A percentile compares a stretch with the other conserved stretches of the same genome.
These are phyloP conservation scores for Lasiodiplodia theobromae DNA, from an alignment of 2,329 filamentous ascomycete species.

Conservation along the genomic window DNA sequence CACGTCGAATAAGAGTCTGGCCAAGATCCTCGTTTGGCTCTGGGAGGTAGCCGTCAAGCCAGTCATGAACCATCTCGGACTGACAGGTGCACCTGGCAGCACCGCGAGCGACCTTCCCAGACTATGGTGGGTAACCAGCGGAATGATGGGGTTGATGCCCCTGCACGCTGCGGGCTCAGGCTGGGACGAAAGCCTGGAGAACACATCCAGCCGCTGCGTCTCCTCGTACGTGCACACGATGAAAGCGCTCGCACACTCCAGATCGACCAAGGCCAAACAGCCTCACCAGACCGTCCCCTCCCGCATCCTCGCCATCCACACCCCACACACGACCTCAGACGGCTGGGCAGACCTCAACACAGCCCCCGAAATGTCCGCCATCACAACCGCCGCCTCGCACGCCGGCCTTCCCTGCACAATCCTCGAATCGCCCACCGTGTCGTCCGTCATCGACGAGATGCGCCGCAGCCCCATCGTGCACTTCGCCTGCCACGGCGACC, in stretches of 20 bases:
- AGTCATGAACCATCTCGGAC: background rate
- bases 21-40: background rate
- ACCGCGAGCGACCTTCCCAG: too few species aligned
- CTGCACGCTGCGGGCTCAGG: slow-evolving; percentile 31
- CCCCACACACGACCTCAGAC: too few species aligned
- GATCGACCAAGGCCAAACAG: slow-evolving; percentile 5
- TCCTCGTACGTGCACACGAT: slow-evolving; percentile 25
- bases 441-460: too few species aligned
- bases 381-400: too few species aligned
- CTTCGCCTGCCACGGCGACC: too few species aligned
- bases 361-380: too few species aligned
- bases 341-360: background rate
- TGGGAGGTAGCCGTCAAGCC: background rate
- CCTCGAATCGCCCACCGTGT: too few species aligned
- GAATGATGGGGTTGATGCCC: slow-evolving; percentile 28
- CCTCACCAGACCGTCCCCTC: slow-evolving; percentile 23
- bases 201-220: slow-evolving; percentile 21
- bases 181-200: slow-evolving; percentile 1
- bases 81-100: too few species aligned
- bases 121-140: slow-evolving; percentile 27
- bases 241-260: slow-evolving; percentile 27
- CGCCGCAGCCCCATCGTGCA: too few species aligned
- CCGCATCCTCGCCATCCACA: too few species aligned
- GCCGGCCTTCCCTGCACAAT: too few species aligned
- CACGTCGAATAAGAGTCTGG: background rate